phyloP scores from a whole-genome alignment of 169 alveolate genomes.

The Amoebophrya sp. region DNA sequence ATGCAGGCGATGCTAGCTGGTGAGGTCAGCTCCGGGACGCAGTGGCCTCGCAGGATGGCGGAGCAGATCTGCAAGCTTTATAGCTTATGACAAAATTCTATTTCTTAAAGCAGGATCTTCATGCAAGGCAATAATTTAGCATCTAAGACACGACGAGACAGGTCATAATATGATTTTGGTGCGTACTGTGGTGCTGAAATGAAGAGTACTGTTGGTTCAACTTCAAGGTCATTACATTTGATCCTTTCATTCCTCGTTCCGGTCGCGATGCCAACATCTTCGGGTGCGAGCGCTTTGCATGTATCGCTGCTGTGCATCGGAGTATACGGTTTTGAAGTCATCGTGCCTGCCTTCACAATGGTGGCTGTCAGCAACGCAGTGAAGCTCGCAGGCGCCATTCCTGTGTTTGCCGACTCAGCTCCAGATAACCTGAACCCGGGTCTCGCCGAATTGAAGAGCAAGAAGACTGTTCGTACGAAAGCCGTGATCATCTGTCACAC shows the following conservation, averaged over 20 bases:
- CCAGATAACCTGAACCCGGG: background rate
- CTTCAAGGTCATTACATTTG: conserved; percentile 29
- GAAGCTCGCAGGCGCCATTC: conserved; percentile 48
- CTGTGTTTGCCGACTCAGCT: conserved; percentile 45
- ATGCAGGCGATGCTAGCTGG: conserved; percentile 38
- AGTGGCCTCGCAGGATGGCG: conserved; percentile 45
- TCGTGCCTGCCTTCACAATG: conserved; percentile 44
- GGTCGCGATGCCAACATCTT: conserved; percentile 41
- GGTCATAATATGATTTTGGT: background rate
- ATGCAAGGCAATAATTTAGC: background rate
- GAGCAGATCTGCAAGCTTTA: conserved; percentile 35
- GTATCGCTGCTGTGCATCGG: conserved; percentile 29
- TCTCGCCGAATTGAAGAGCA: background rate
- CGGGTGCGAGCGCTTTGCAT: conserved; percentile 43
- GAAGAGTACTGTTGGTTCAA: background rate
- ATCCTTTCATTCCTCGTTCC: background rate
- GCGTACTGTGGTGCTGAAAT: background rate
- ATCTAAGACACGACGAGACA: background rate
- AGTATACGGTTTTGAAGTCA: conserved; percentile 31
- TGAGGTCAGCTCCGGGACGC: conserved; percentile 37
- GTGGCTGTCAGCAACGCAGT: conserved; percentile 50
- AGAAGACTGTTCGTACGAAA: conserved; percentile 31
- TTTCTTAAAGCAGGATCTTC: background rate
- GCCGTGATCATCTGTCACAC: conserved; percentile 50
- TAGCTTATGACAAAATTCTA: background rate